These are phyloP conservation scores for Choiromyces venosus DNA, from an alignment of 495 filamentous ascomycete species.

Conservation along the genomic window DNA sequence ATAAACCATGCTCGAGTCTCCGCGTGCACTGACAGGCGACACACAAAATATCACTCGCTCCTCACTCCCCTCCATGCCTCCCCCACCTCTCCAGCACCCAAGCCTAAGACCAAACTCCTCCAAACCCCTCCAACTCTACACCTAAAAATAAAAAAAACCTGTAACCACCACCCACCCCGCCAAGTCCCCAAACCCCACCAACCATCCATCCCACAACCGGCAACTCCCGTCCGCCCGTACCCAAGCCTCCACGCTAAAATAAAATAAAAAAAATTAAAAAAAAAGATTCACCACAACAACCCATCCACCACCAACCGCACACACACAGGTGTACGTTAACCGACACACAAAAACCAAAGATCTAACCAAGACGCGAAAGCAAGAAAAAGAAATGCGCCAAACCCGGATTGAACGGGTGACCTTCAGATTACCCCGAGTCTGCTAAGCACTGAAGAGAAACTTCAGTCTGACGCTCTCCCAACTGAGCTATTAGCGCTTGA, in stretches of 20 bases:
- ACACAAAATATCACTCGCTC: not conserved
- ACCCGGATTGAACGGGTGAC: conserved; percentile 29
- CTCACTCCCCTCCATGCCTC: not conserved
- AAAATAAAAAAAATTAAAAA: not conserved
- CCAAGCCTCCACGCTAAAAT: not conserved
- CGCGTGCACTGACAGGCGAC: not conserved
- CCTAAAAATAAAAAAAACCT: too few species aligned
- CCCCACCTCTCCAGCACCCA: not conserved
- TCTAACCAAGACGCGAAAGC: too few species aligned
- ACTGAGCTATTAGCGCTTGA: conserved; percentile 28
- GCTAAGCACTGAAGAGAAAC: conserved; percentile 4
- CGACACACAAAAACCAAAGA: too few species aligned
- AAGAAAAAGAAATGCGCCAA: conserved; percentile 21
- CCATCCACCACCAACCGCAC: too few species aligned
- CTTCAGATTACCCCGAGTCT: conserved; percentile 21
- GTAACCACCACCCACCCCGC: too few species aligned
- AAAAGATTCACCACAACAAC: not conserved
- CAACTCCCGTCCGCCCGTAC: not conserved
- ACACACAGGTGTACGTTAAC: too few species aligned
- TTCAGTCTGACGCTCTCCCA: conserved; percentile 32
- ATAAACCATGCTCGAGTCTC: not conserved
- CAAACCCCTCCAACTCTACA: too few species aligned
- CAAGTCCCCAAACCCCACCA: not conserved
- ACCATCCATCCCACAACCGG: not conserved
- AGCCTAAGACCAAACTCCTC: not conserved